These are phyloP conservation scores for Aspergillus homomorphus DNA, from an alignment of 495 filamentous ascomycete species.

Conservation along the genomic window DNA sequence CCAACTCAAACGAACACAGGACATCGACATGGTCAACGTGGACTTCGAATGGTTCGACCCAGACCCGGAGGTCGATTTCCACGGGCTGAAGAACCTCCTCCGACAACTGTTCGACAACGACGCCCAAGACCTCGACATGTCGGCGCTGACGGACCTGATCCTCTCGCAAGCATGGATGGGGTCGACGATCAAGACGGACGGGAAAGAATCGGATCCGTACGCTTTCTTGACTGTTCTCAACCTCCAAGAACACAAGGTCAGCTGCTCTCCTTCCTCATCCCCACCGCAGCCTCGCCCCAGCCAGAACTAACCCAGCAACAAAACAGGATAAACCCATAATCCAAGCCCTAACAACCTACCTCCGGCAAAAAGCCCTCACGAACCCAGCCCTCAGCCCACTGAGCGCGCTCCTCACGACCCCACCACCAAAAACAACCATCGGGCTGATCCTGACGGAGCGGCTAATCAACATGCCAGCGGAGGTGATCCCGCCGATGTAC, in stretches of 20 bases:
- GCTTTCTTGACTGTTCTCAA: constrained; percentile 92
- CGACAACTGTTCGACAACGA: constrained; percentile 94
- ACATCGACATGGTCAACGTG: constrained; percentile 86
- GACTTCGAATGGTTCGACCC: constrained; percentile 99
- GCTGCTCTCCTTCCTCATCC: not conserved
- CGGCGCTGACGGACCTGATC: constrained; percentile 80
- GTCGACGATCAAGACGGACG: constrained; percentile 92
- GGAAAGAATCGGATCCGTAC: constrained; percentile 90
- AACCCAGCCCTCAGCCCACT: constrained; percentile 54
- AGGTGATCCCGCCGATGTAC: constrained; percentile 95
- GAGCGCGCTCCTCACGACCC: constrained; percentile 48
- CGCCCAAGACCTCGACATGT: constrained; percentile 78
- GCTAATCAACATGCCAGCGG: constrained; percentile 89
- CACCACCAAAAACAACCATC: constrained; percentile 53
- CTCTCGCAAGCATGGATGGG: constrained; percentile 85
- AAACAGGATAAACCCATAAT: constrained; percentile 63
- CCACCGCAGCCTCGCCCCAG: not conserved
- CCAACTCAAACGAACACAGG: too few species aligned
- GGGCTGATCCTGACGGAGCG: constrained; percentile 88
- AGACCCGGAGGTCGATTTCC: constrained; percentile 84
- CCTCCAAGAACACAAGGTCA: constrained; percentile 68
- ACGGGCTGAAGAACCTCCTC: constrained; percentile 86
- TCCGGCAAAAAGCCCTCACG: constrained; percentile 56
- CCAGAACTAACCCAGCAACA: not conserved
- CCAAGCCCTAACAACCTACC: constrained; percentile 66